phyloP scores from a whole-genome alignment of 371 early-diverging fungal species.

The Actinomortierella wolfii region DNA sequence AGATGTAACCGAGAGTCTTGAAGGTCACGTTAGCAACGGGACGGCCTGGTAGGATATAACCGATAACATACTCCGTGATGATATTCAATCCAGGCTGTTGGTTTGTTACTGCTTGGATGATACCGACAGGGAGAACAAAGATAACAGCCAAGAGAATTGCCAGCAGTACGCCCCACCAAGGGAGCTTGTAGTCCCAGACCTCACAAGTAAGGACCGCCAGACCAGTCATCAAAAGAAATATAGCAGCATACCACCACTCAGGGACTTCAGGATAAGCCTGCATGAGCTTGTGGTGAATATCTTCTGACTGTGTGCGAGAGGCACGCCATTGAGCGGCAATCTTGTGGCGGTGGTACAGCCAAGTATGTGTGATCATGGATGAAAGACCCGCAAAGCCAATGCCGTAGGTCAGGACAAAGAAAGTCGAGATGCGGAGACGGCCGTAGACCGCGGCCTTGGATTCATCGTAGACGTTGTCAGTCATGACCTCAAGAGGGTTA shows the following conservation, averaged over 20 bases:
- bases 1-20: slow-evolving; percentile 52
- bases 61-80: slow-evolving; percentile 65
- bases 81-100: slow-evolving; percentile 73
- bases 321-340: slow-evolving; percentile 38
- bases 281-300: slow-evolving; percentile 49
- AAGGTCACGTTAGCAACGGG: slow-evolving; percentile 49
- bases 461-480: slow-evolving; percentile 56
- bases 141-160: slow-evolving; percentile 62
- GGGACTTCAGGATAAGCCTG: slow-evolving; percentile 64
- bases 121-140: slow-evolving; percentile 80
- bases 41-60: slow-evolving; percentile 60
- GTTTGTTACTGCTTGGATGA: slow-evolving; percentile 72
- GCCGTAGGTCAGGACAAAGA: slow-evolving; percentile 57
- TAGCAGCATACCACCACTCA: slow-evolving; percentile 70
- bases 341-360: slow-evolving; percentile 56
- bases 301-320: slow-evolving; percentile 26
- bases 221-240: slow-evolving; percentile 61
- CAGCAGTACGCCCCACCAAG: slow-evolving; percentile 74
- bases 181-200: slow-evolving; percentile 57
- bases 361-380: slow-evolving; percentile 56
- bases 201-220: slow-evolving; percentile 52
- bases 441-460: slow-evolving; percentile 48
- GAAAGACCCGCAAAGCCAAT: slow-evolving; percentile 55
- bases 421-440: slow-evolving; percentile 57
- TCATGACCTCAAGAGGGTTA: slow-evolving; percentile 67